A percentile compares a stretch with the other conserved stretches of the same genome.
phyloP scores from a whole-genome alignment of 1,284 basidiomycete genomes.

The Phylloboletellus chloephorus region DNA sequence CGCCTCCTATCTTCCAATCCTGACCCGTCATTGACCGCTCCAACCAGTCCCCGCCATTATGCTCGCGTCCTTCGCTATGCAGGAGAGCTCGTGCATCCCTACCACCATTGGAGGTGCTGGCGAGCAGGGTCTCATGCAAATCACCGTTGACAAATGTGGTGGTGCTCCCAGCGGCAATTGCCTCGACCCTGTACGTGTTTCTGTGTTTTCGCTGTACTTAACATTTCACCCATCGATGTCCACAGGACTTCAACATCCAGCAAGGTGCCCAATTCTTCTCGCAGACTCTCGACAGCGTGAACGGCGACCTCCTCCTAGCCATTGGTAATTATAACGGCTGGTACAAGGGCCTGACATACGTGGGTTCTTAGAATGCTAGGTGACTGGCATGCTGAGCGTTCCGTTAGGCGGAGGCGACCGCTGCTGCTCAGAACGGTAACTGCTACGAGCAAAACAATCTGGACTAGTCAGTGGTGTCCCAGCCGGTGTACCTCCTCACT shows the following conservation, averaged over 20 bases:
- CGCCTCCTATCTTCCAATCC: neutral
- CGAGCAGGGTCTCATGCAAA: constrained; percentile 84
- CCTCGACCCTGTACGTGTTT: constrained; percentile 46
- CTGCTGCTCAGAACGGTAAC: constrained; percentile 46
- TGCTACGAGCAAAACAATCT: constrained; percentile 76
- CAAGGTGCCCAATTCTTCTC: constrained; percentile 61
- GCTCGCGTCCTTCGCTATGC: constrained; percentile 81
- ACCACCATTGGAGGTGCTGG: constrained; percentile 68
- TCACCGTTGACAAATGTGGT: constrained; percentile 74
- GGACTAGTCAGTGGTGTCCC: constrained; percentile 55
- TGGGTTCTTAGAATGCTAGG: constrained; percentile 29
- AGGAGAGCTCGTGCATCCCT: constrained; percentile 71
- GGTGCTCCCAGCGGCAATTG: constrained; percentile 62
- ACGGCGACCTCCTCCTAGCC: constrained; percentile 57
- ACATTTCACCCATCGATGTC: neutral
- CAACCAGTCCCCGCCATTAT: constrained; percentile 49
- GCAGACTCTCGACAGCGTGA: constrained; percentile 38
- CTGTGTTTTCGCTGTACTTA: constrained; percentile 1
- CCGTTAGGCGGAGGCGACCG: constrained; percentile 50
- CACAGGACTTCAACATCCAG: constrained; percentile 63
- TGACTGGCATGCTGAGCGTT: constrained; percentile 11
- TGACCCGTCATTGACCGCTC: neutral
- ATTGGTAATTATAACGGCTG: constrained; percentile 83
- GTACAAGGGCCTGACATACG: constrained; percentile 56
- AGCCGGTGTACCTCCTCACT: neutral